Conservation (phyloP, 192 early-diverging fungal species). For the Coemansia sp. region DNA sequence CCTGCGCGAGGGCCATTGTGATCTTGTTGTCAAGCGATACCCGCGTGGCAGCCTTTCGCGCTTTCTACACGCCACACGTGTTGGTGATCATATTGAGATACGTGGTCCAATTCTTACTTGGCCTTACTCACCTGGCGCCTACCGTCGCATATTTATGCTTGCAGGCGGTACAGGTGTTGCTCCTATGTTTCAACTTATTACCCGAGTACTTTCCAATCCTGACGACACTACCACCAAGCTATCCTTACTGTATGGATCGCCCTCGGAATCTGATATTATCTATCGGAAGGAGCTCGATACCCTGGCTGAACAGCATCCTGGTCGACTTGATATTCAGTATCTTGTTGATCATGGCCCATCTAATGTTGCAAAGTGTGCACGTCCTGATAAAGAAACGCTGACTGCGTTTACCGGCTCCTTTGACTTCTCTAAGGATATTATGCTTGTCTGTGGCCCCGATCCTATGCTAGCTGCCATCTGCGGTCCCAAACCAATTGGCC, state of each 20-base stretch:
- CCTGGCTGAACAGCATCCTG: slow-evolving; percentile 39
- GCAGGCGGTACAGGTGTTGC: slow-evolving; percentile 82
- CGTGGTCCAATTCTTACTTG: slow-evolving; percentile 63
- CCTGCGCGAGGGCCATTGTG: slow-evolving; percentile 47
- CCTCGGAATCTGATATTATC: slow-evolving; percentile 55
- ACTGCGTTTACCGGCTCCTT: slow-evolving; percentile 41
- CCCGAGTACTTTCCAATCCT: slow-evolving; percentile 48
- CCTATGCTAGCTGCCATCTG: slow-evolving; percentile 61
- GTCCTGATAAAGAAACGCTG: slow-evolving; percentile 18
- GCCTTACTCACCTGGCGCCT: slow-evolving; percentile 26
- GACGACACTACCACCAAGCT: slow-evolving; percentile 40
- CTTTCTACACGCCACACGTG: slow-evolving; percentile 56
- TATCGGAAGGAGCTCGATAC: slow-evolving; percentile 58
- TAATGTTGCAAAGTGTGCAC: background rate
- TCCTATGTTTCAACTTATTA: slow-evolving; percentile 66
- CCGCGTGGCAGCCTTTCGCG: slow-evolving; percentile 64
- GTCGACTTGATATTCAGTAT: slow-evolving; percentile 54
- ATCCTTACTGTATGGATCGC: slow-evolving; percentile 34
- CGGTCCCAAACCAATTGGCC: slow-evolving; percentile 54
- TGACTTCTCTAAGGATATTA: slow-evolving; percentile 25
- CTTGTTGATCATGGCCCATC: slow-evolving; percentile 49
- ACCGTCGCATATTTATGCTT: slow-evolving; percentile 45
- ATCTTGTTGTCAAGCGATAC: slow-evolving; percentile 69
- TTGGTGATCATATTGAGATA: slow-evolving; percentile 62
- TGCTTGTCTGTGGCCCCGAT: slow-evolving; percentile 68